Evolutionary conservation across 345 rosid genomes (phyloP).

Genomic region (Camelina sativa): DNA sequence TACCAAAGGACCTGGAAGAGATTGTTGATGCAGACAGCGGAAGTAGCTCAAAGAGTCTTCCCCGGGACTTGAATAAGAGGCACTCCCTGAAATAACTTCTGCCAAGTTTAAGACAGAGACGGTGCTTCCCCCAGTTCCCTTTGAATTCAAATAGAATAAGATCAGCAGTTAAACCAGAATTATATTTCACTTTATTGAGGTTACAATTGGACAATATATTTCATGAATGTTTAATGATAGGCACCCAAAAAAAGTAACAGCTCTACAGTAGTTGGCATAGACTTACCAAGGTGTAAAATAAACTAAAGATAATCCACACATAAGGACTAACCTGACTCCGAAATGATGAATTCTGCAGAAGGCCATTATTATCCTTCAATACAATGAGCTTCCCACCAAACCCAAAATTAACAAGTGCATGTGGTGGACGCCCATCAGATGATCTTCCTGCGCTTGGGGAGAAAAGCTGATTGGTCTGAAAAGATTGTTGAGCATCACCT

Average conservation of each 20-base stretch:
- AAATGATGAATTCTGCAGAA: slow-evolving; percentile 57
- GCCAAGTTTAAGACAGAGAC: slow-evolving; percentile 73
- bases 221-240: background rate
- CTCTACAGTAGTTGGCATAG: slow-evolving; percentile 3
- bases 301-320: slow-evolving; percentile 11
- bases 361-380: slow-evolving; percentile 59
- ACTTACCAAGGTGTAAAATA: slow-evolving; percentile 16
- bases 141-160: slow-evolving; percentile 43
- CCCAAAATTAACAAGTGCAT: slow-evolving; percentile 88
- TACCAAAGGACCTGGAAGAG: slow-evolving; percentile 92
- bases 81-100: slow-evolving; percentile 65
- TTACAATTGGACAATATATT: slow-evolving; percentile 11
- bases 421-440: slow-evolving; percentile 95
- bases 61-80: slow-evolving; percentile 49
- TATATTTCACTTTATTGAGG: slow-evolving; percentile 10
- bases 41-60: slow-evolving; percentile 61
- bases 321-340: slow-evolving; percentile 73
- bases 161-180: slow-evolving; percentile 35
- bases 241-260: background rate
- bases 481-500: slow-evolving; percentile 53
- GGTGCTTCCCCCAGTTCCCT: slow-evolving; percentile 64
- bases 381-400: slow-evolving; percentile 94
- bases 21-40: slow-evolving; percentile 68
- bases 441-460: slow-evolving; percentile 65
- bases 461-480: slow-evolving; percentile 63